Evolutionary conservation across 2,329 filamentous ascomycete species (phyloP).

Genomic region (Sclerotinia minor): DNA sequence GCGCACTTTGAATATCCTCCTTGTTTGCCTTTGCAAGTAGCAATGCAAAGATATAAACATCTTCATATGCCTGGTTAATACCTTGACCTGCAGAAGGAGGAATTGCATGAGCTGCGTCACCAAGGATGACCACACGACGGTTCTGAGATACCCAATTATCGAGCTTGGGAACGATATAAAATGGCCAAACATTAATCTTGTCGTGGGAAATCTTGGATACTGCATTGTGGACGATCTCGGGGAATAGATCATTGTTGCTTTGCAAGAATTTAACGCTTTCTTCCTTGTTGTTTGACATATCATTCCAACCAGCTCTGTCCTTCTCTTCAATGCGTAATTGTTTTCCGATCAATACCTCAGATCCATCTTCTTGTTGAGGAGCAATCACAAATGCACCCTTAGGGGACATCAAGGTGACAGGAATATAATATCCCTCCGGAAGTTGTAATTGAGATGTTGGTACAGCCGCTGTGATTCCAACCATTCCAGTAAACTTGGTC

Average conservation of each 20-base stretch:
- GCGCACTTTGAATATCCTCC: constrained; percentile 37
- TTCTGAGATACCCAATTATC: constrained; percentile 45
- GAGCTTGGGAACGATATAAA: constrained; percentile 48
- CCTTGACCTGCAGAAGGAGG: constrained; percentile 51
- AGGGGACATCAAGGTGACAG: constrained; percentile 30
- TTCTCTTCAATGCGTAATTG: constrained; percentile 46
- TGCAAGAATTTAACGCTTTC: constrained; percentile 43
- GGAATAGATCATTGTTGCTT: constrained; percentile 41
- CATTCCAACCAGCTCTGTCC: constrained; percentile 48
- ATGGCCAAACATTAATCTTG: constrained; percentile 50
- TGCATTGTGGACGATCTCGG: constrained; percentile 45
- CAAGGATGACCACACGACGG: constrained; percentile 47
- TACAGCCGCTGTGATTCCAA: constrained; percentile 42
- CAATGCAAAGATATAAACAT: constrained; percentile 49
- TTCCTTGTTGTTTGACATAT: constrained; percentile 45
- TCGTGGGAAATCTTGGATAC: constrained; percentile 42
- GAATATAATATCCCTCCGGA: constrained; percentile 30
- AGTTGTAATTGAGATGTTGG: constrained; percentile 31
- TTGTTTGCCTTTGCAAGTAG: constrained; percentile 41
- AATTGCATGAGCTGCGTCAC: constrained; percentile 52
- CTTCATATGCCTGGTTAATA: constrained; percentile 52
- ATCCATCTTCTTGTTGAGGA: constrained; percentile 50
- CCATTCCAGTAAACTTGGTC: constrained; percentile 53
- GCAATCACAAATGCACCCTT: constrained; percentile 53
- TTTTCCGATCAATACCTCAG: constrained; percentile 51